phyloP scores from a whole-genome alignment of 2,329 filamentous ascomycete genomes.

The Botrytis cinerea region DNA sequence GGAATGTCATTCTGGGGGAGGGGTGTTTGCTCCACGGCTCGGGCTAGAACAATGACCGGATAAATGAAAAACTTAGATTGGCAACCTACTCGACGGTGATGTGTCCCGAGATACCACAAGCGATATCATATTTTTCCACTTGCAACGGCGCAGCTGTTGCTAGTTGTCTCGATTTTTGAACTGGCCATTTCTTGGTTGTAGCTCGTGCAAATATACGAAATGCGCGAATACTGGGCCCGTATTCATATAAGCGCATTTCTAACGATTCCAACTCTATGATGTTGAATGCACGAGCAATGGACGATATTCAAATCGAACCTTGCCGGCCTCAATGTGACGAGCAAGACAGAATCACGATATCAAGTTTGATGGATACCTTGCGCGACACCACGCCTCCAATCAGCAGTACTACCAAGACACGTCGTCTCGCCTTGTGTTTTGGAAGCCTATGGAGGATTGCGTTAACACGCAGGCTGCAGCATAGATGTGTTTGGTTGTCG shows the following conservation, averaged over 20 bases:
- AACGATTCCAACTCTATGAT: neutral
- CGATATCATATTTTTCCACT: constrained; percentile 30
- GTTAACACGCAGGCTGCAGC: neutral
- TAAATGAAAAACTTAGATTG: constrained; percentile 9
- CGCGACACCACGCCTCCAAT: neutral
- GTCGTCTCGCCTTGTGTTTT: neutral
- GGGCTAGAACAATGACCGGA: neutral
- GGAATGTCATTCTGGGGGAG: neutral
- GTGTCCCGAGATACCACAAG: constrained; percentile 36
- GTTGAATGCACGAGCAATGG: neutral
- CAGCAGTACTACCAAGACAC: neutral
- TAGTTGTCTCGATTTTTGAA: constrained; percentile 9
- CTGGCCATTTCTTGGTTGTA: neutral
- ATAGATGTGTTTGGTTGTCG: neutral
- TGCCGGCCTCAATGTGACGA: neutral
- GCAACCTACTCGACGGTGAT: constrained; percentile 38
- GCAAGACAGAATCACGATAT: neutral
- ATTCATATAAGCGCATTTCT: constrained; percentile 4
- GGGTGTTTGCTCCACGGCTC: neutral
- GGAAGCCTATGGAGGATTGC: neutral
- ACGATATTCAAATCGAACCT: neutral
- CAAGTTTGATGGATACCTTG: neutral
- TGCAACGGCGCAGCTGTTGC: constrained; percentile 24
- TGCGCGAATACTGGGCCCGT: neutral
- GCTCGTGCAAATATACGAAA: neutral